phyloP scores from a whole-genome alignment of 1,284 basidiomycete species.

The Vanrija humicola region DNA sequence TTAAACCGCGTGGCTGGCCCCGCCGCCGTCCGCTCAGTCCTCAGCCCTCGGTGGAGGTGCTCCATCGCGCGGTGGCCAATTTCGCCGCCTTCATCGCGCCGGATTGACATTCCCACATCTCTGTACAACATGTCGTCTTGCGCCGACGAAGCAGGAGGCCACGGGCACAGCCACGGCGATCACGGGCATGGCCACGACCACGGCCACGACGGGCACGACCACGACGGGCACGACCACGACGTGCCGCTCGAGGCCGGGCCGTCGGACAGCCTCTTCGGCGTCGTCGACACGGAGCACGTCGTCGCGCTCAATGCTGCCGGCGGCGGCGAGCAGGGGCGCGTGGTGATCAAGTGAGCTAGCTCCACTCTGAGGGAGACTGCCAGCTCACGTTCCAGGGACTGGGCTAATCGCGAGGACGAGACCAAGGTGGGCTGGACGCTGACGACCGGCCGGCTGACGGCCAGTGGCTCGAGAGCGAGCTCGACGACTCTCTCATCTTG shows the following conservation, averaged over 20 bases:
- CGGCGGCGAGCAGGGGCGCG: constrained; percentile 39
- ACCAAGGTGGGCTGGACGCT: constrained; percentile 2
- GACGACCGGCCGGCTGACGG: not conserved
- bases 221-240: constrained; percentile 43
- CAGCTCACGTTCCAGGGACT: constrained; percentile 24
- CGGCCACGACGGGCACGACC: constrained; percentile 20
- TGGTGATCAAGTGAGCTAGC: constrained; percentile 47
- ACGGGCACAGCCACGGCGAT: constrained; percentile 28
- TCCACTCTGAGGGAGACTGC: too few relatives aligned
- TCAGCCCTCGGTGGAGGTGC: constrained; percentile 3
- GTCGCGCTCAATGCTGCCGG: constrained; percentile 43
- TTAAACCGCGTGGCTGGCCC: not conserved
- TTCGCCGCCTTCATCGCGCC: not conserved
- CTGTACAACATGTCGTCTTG: constrained; percentile 27
- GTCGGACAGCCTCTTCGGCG: constrained; percentile 36
- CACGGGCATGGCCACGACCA: constrained; percentile 26
- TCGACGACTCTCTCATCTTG: constrained; percentile 46
- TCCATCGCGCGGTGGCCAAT: not conserved
- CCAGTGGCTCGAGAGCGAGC: constrained; percentile 43
- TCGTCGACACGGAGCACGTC: constrained; percentile 47
- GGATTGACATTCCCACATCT: not conserved
- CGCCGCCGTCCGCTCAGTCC: too few relatives aligned
- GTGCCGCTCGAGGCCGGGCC: constrained; percentile 43
- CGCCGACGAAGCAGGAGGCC: constrained; percentile 28
- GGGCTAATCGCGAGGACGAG: constrained; percentile 44